phyloP scores from a whole-genome alignment of 2,329 filamentous ascomycete species.

The Colletotrichum sp. region DNA sequence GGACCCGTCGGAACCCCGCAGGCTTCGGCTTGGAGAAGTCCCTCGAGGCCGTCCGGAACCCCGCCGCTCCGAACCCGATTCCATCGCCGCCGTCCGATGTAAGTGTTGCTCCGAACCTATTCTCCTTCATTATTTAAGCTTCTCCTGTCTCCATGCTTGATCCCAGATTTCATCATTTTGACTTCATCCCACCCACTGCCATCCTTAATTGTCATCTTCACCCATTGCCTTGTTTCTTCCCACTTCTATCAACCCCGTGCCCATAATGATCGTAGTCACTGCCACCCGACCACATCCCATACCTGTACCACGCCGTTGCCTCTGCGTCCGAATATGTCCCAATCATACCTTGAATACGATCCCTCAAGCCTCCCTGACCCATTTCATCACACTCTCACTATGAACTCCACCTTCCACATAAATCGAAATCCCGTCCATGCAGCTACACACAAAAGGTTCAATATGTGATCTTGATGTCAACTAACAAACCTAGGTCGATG shows the following conservation, averaged over 20 bases:
- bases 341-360: neutral
- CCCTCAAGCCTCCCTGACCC: neutral
- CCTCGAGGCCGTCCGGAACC: conserved; percentile 26
- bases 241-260: neutral
- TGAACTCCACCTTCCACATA: neutral
- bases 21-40: conserved; percentile 30
- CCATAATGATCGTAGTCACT: neutral
- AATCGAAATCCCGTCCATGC: neutral
- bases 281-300: neutral
- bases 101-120: neutral
- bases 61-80: conserved; percentile 14
- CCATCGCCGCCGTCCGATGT: conserved; percentile 23
- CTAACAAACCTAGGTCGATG: conserved; percentile 25
- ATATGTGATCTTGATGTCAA: neutral
- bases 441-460: neutral
- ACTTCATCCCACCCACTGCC: neutral
- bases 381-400: neutral
- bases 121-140: neutral
- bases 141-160: neutral
- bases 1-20: conserved; percentile 28
- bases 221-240: neutral
- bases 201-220: neutral
- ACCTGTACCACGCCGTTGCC: too few relatives aligned
- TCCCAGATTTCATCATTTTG: neutral
- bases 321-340: too few relatives aligned